Base-by-base conservation (phyloP, 2,329 filamentous ascomycete species). In the Fusarium citri region DNA sequence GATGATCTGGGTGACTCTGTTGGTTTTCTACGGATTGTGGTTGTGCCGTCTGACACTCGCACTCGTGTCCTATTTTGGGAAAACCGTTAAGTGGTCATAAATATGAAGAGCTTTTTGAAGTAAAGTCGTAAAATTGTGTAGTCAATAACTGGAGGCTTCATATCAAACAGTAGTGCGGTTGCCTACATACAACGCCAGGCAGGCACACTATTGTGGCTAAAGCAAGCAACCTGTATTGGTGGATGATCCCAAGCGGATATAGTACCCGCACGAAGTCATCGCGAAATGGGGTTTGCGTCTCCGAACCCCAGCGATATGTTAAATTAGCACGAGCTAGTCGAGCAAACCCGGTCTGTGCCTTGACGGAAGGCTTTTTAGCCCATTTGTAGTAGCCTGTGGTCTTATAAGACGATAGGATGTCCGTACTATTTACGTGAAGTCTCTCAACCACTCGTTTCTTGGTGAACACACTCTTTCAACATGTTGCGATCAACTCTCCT, bases 401-500 rank as follows among this genome's bases (percentile, higher is more conserved):
- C 31, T 66, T 72, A 72, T 74, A 73, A 71, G 64, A 55, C 23
- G 43, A 26, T 26, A 60, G 40, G 20, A 16, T 15, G 8, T 28
- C 67, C 55, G 16, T 23, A 22, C 15, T n/a, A 8, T 18, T 25
- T 25, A 15, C 22, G 12, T n/a, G 26, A 30, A 41, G 48, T 23
- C 49, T 45, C 34, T 60, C n/a, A 28, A 43, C 43, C 43, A 34
- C 34, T 34, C 41, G 31, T 34, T 51, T 16, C 18, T 25, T 23
- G 5, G 18, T 37, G 11, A n/a, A 22, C 15, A 28, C 5, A 42
- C 12, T 37, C 34, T 25, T 55, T 48, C 37, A 20, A 22, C 20
- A 78, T 78, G 77, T 20, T 71, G 65, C 66, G 50, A 55, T 73
- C 74, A 43, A 64, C 66, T 47, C 61, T 78, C 22, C 41, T 79